These are phyloP conservation scores for Blepharisma undulans DNA, from an alignment of 169 alveolate species.

Conservation along the genomic window DNA sequence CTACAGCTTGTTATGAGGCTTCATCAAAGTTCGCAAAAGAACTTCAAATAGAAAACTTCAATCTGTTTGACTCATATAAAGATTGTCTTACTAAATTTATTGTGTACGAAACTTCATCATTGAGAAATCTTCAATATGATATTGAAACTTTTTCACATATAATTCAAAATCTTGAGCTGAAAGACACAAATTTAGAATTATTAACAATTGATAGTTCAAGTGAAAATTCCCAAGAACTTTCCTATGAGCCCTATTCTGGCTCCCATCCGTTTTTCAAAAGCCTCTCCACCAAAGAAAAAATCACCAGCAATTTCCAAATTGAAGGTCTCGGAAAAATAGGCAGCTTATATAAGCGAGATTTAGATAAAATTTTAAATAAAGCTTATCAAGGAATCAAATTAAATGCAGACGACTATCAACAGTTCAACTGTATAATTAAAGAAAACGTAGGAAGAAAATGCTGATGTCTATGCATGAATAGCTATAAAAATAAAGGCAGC, in stretches of 20 bases:
- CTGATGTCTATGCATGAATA: not conserved
- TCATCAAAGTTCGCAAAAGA: not conserved
- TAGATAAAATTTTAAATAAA: not conserved
- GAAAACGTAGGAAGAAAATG: not conserved
- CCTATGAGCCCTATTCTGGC: conserved; percentile 4
- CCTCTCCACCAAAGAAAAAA: not conserved
- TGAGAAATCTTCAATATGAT: not conserved
- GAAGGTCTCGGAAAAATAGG: not conserved
- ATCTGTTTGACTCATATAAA: not conserved
- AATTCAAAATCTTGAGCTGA: not conserved
- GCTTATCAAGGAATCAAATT: not conserved
- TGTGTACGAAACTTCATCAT: not conserved
- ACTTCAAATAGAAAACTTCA: not conserved
- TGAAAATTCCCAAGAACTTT: not conserved
- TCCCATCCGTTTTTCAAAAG: conserved; percentile 19
- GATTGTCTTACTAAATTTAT: not conserved
- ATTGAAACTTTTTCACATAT: not conserved
- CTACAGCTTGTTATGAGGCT: not conserved
- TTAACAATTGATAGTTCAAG: not conserved
- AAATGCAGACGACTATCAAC: conserved; percentile 1
- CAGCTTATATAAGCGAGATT: not conserved
- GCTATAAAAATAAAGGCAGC: not conserved
- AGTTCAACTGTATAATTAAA: not conserved
- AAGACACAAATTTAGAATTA: not conserved
- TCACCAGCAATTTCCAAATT: not conserved